Percentiles rank a stretch among this genome's conserved stretches.
These are phyloP conservation scores for Oryza meyeriana DNA, from an alignment of 176 grass and related monocot genomes.

Conservation along the genomic window DNA sequence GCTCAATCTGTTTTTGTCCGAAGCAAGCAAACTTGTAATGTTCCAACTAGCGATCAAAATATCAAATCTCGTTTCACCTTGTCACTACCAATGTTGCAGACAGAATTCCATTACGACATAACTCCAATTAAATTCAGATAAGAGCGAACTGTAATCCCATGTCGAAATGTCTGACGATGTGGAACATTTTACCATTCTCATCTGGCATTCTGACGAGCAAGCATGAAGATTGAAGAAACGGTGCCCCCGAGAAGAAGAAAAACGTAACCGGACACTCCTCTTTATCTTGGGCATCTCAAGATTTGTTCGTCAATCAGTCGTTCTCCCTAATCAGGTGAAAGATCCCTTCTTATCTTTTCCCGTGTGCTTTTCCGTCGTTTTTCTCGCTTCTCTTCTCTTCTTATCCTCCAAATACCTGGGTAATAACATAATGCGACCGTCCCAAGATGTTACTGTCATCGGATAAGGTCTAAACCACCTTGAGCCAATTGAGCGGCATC, in stretches of 20 bases:
- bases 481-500: not conserved
- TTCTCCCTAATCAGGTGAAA: not conserved
- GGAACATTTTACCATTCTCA: not conserved
- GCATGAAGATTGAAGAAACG: too few relatives aligned
- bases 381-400: not conserved
- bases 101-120: not conserved
- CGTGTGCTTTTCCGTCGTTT: not conserved
- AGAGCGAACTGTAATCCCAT: not conserved
- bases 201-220: not conserved
- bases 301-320: not conserved
- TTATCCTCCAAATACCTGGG: not conserved
- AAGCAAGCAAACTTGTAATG: not conserved
- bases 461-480: slow-evolving; percentile 3
- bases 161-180: not conserved
- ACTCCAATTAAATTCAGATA: not conserved
- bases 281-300: not conserved
- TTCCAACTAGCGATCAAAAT: not conserved
- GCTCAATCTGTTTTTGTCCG: not conserved
- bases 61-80: not conserved
- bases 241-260: not conserved
- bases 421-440: not conserved
- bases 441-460: slow-evolving; percentile 10
- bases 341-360: slow-evolving; percentile 19
- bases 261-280: not conserved
- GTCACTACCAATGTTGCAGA: not conserved